Conservation (phyloP, 345 rosid genomes). For the Theobroma cacao region DNA sequence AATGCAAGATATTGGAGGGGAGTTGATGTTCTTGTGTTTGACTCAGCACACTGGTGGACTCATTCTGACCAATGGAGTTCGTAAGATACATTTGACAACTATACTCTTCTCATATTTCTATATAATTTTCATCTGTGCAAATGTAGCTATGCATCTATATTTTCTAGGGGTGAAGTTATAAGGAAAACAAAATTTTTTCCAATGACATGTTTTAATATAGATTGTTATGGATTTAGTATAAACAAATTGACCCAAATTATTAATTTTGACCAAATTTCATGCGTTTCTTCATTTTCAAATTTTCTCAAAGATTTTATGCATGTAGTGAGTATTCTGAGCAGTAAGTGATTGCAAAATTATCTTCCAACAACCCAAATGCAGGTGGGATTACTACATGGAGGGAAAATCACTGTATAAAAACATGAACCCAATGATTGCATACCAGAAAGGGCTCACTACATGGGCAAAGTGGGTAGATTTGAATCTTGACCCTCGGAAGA, state of each 20-base stretch:
- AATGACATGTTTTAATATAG: not conserved
- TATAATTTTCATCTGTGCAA: no score
- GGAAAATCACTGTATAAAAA: conserved; percentile 36
- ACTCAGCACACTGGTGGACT: conserved; percentile 99
- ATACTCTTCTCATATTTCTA: not conserved
- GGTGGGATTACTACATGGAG: conserved; percentile 80
- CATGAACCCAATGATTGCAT: conserved; percentile 73
- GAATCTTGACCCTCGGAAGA: conserved; percentile 53
- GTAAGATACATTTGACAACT: conserved; percentile 32
- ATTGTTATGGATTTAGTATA: not conserved
- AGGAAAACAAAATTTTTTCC: not conserved
- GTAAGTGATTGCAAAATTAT: not conserved
- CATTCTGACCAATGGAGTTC: conserved; percentile 72
- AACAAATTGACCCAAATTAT: not conserved
- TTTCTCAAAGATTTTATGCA: not conserved
- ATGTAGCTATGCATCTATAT: not conserved
- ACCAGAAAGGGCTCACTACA: conserved; percentile 61
- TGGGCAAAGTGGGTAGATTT: conserved; percentile 76
- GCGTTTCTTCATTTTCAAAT: not conserved
- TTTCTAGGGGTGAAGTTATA: not conserved
- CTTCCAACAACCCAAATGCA: conserved; percentile 12
- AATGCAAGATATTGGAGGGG: conserved; percentile 91
- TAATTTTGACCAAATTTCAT: no score
- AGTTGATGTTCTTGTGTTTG: conserved; percentile 82
- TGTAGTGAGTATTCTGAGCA: not conserved